These are phyloP conservation scores for Venturia oleaginea DNA, from an alignment of 2,329 filamentous ascomycete genomes.

Conservation along the genomic window DNA sequence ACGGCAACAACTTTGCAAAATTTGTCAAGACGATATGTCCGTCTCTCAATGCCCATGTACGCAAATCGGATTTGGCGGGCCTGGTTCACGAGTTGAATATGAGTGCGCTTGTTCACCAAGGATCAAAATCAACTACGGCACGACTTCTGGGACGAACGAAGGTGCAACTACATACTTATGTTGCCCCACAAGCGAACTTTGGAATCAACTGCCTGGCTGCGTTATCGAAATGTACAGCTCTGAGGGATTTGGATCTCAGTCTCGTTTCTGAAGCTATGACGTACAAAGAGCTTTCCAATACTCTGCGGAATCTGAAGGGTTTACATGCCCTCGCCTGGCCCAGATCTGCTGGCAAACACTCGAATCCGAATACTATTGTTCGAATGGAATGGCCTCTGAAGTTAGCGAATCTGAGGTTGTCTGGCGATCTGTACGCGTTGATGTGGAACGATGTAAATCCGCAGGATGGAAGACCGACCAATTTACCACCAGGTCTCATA, in stretches of 20 bases:
- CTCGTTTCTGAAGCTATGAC: constrained; percentile 43
- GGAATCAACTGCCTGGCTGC: constrained; percentile 48
- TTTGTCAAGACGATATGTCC: constrained; percentile 49
- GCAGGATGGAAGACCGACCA: constrained; percentile 22
- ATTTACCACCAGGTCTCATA: constrained; percentile 3
- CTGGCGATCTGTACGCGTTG: constrained; percentile 34
- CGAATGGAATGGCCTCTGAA: constrained; percentile 35
- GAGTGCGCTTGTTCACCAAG: constrained; percentile 48
- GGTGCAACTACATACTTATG: constrained; percentile 42
- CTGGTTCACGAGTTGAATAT: constrained; percentile 47
- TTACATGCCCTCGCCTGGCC: constrained; percentile 40
- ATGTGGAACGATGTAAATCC: constrained; percentile 23
- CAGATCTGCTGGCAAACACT: constrained; percentile 26
- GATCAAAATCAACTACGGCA: constrained; percentile 48
- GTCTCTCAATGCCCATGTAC: constrained; percentile 39
- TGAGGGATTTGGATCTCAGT: constrained; percentile 43
- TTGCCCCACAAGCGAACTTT: constrained; percentile 50
- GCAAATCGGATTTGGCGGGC: constrained; percentile 39
- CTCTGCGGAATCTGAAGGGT: constrained; percentile 37
- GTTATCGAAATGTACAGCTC: constrained; percentile 44
- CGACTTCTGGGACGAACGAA: constrained; percentile 47
- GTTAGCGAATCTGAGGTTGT: constrained; percentile 33
- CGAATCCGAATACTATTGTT: constrained; percentile 21
- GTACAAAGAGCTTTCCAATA: constrained; percentile 41
- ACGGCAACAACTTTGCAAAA: constrained; percentile 42